Base-by-base conservation (phyloP, 2,329 filamentous ascomycete genomes). In the Myriangium duriaei region DNA sequence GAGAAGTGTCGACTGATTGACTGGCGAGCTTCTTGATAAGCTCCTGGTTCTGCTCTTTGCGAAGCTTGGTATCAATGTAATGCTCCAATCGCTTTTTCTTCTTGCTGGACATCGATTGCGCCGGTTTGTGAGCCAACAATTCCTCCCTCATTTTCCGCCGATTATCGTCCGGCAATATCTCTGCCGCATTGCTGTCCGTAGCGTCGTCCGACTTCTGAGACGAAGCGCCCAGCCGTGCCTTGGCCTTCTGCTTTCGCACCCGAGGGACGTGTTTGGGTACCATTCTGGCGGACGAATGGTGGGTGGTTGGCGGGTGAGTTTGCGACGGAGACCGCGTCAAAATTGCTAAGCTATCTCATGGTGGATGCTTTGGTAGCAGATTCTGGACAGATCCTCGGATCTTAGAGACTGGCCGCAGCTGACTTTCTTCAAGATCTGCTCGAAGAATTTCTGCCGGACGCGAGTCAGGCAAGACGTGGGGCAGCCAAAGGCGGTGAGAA, bases 1-100 rank as follows among this genome's bases (percentile, higher is more conserved):
- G 64, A 44, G 73, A 83, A 1, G 84, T 93, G 55, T 96, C 87
- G 47, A 91, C 73, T 52, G 81, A 86, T 39, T 75, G 71, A 43
- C 75, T 69, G 12, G 83, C 82, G 16, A 98, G 69, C 55, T 91
- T 87, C 54, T 82, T 81, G 49, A 96, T 69, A 18, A 98, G 65
- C 40, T 77, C 81, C 17, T 83, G 69, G 51, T 84, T 93, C 58
- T 96, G 88, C 54, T 98, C 91, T 58, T 93, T 95, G 58, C 79
- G 82, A 32, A 98, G 67, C 68, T 98, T 98, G 42, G 73, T 91
- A 51, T 96, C 87, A 56, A 81, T 76, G 47, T 80, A 81, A 52
- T 80, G 79, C 48, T 80, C 74, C 45, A 81, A 52, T 38, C 76
- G 64, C 61, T 80, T 80, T 48, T 74, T 67, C 58, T 81, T 81